Base-by-base conservation (phyloP, 768 basidiomycete species). In the Cantharellus cinnabarinus region DNA sequence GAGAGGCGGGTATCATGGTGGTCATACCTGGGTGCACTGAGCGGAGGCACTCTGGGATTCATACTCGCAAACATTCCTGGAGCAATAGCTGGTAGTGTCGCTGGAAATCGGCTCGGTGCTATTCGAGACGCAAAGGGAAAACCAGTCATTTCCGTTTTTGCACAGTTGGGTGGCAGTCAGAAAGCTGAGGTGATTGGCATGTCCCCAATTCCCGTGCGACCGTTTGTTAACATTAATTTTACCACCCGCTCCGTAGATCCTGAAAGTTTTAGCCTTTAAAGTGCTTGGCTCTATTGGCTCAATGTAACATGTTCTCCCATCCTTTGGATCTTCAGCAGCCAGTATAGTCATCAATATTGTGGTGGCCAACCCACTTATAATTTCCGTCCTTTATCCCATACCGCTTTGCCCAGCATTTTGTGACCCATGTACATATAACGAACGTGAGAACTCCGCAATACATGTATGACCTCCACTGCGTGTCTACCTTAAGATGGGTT, bases 61-160 rank as follows among this genome's bases (percentile, higher is more conserved):
- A 72, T 70, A 64, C 78, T 81, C 37, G 90, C 82, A 35, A 95
- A 93, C 65, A 66, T 91, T 1, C 90, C 90, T 4, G 90, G 90
- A 4, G 73, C 89, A 10, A 77, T 91, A 72, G 75, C 91, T 20
- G 91, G 91, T 56, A 87, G 83, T 2, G 77, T 83, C 63, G 87
- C 89, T 0, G 91, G 91, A 0, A 94, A 91, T 67, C 75, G 88
- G n/a, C 71, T 95, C 38, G 91, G 91, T 50, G 89, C 90, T 2
- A 75, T 97, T 53, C 75, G 91, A 60, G 91, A 97, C 66, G 91
- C 91, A 2, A 97, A 97, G 72, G 72, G 91, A 5, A 89, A 88
- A 76, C 85, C 84, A 62, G 90, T 97, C 34, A 89, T 86, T 2
- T 77, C 83, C 4, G 91, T 95, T 15, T 97, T 97, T 68, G 71